Evolutionary conservation across 306 rosid species (phyloP).

Genomic region (Corylus heterophylla): DNA sequence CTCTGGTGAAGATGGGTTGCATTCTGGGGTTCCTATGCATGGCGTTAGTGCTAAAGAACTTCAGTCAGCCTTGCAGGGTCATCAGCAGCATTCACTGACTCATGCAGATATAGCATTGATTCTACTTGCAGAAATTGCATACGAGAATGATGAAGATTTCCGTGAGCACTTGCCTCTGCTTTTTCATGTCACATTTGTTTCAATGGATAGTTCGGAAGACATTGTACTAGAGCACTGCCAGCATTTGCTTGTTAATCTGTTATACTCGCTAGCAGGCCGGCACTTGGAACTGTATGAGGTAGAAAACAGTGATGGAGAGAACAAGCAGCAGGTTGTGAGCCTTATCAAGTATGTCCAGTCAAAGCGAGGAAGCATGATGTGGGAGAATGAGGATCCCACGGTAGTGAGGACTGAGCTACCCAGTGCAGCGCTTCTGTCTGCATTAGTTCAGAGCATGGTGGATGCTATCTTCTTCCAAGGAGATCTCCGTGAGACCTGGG

Average conservation of each 20-base stretch:
- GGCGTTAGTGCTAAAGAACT: slow-evolving; percentile 93
- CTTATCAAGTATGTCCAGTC: slow-evolving; percentile 98
- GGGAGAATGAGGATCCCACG: slow-evolving; percentile 99
- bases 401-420: slow-evolving; percentile 96
- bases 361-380: slow-evolving; percentile 99
- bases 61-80: slow-evolving; percentile 98
- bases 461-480: slow-evolving; percentile 99
- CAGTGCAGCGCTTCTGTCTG: slow-evolving; percentile 98
- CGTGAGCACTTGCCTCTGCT: slow-evolving; percentile 97
- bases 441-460: slow-evolving; percentile 98
- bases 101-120: slow-evolving; percentile 98
- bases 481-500: slow-evolving; percentile 99
- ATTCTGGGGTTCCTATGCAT: slow-evolving; percentile 56
- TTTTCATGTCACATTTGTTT: slow-evolving; percentile 96
- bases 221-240: slow-evolving; percentile 98
- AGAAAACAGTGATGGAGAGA: slow-evolving; percentile 95
- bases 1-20: slow-evolving; percentile 94
- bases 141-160: slow-evolving; percentile 98
- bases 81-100: slow-evolving; percentile 96
- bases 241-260: slow-evolving; percentile 94
- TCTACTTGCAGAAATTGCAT: slow-evolving; percentile 96
- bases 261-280: slow-evolving; percentile 97
- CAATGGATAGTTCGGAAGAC: slow-evolving; percentile 99
- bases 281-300: slow-evolving; percentile 98
- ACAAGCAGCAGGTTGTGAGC: slow-evolving; percentile 98